Evolutionary conservation across 768 basidiomycete genomes (phyloP).

Genomic region (Pleurotus tuoliensis): DNA sequence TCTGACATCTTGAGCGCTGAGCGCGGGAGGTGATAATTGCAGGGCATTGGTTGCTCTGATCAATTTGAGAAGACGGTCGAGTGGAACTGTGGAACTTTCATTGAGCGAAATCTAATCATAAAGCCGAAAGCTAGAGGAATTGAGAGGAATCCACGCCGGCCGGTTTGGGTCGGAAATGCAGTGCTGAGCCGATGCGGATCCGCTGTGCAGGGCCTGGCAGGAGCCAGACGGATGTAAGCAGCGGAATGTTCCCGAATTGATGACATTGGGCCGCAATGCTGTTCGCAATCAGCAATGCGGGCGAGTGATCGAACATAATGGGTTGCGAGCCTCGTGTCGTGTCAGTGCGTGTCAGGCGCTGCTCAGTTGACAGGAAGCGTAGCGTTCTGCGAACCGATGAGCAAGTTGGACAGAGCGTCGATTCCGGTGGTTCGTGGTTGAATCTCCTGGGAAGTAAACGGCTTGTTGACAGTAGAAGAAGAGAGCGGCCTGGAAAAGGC

Average conservation of each 20-base stretch:
- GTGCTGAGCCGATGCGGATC: neutral
- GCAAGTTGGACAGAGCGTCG: neutral
- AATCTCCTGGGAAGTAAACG: neutral
- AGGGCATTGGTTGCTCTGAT: neutral
- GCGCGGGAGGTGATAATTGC: neutral
- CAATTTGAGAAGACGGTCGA: conserved; percentile 1
- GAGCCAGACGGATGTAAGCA: neutral
- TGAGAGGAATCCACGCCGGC: neutral
- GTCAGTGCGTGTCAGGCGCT: neutral
- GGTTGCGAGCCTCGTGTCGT: conserved; percentile 5
- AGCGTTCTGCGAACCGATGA: neutral
- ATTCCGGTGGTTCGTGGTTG: neutral
- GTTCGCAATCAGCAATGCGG: neutral
- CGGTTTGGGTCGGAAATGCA: neutral
- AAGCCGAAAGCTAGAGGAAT: neutral
- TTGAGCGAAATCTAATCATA: neutral
- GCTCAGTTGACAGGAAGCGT: conserved; percentile 1
- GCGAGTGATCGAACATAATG: neutral
- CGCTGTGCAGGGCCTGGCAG: neutral
- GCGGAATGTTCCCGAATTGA: neutral
- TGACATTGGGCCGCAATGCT: conserved; percentile 1
- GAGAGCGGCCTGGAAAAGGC: conserved; percentile 4
- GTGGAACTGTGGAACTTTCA: neutral
- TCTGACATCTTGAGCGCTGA: neutral
- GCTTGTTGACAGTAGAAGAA: neutral